These are phyloP conservation scores for Suillus bovinus DNA, from an alignment of 768 basidiomycete species.

Conservation along the genomic window DNA sequence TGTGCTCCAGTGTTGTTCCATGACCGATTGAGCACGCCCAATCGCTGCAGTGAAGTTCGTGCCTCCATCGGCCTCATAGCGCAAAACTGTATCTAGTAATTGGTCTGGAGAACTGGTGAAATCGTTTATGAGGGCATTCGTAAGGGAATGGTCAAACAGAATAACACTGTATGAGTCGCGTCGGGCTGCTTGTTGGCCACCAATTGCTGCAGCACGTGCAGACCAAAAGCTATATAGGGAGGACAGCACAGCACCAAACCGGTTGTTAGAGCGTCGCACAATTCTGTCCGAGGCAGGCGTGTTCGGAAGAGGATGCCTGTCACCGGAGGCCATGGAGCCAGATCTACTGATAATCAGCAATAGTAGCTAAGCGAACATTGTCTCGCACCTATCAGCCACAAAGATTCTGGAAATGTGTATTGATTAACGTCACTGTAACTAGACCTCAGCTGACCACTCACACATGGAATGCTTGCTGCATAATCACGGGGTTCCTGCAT, in stretches of 20 bases:
- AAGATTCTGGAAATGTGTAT: conserved; percentile 42
- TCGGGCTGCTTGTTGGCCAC: conserved; percentile 30
- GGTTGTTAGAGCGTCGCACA: conserved; percentile 38
- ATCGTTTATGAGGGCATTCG: conserved; percentile 42
- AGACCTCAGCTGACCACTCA: conserved; percentile 30
- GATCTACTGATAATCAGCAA: conserved; percentile 38
- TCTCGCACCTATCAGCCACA: conserved; percentile 48
- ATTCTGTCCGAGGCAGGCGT: conserved; percentile 45
- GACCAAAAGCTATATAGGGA: conserved; percentile 58
- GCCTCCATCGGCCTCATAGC: conserved; percentile 29
- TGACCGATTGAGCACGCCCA: conserved; percentile 32
- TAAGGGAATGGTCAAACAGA: conserved; percentile 37
- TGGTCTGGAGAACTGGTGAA: conserved; percentile 45
- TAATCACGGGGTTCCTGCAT: conserved; percentile 52
- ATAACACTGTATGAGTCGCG: conserved; percentile 59
- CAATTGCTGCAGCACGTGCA: conserved; percentile 44
- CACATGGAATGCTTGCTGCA: conserved; percentile 63
- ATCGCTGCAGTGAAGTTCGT: conserved; percentile 50
- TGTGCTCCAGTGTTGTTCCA: conserved; percentile 50
- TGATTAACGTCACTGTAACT: background rate
- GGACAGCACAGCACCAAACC: conserved; percentile 60
- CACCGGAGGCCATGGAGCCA: conserved; percentile 45
- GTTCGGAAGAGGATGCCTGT: conserved; percentile 44
- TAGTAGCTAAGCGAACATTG: background rate
- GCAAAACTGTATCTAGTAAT: conserved; percentile 41